phyloP scores from a whole-genome alignment of 2,329 filamentous ascomycete species.

The Chaetomium sp. region DNA sequence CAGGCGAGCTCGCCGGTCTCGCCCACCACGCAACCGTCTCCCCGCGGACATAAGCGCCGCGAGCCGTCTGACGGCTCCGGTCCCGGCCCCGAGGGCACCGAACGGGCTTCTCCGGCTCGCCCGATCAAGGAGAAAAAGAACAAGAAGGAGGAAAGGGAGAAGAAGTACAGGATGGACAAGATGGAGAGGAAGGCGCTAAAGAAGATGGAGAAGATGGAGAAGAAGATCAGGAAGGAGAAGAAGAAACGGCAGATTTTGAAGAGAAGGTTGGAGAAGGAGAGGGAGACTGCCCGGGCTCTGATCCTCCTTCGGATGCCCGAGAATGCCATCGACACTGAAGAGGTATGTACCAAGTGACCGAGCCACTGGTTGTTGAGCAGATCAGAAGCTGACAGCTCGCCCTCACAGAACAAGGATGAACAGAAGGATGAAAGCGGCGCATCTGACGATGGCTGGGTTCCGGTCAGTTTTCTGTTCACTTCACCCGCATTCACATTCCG shows the following conservation, averaged over 20 bases:
- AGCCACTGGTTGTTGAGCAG: neutral
- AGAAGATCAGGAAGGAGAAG: neutral
- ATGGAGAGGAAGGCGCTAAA: neutral
- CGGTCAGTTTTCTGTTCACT: too few species aligned
- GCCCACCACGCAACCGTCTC: neutral
- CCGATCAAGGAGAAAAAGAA: neutral
- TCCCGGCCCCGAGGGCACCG: neutral
- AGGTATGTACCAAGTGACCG: neutral
- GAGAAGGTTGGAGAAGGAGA: neutral
- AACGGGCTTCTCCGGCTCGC: neutral
- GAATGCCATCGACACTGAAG: neutral
- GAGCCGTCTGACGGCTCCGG: neutral
- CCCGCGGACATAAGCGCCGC: neutral
- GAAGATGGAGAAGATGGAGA: too few species aligned
- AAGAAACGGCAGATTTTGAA: neutral
- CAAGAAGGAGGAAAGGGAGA: neutral
- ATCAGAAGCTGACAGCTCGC: neutral
- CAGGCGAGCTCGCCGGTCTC: neutral
- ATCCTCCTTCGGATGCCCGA: neutral
- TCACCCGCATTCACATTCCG: too few species aligned
- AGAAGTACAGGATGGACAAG: neutral
- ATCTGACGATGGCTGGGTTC: too few species aligned
- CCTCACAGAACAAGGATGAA: neutral
- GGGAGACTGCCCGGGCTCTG: neutral
- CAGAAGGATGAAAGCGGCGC: neutral